Conservation (phyloP, 2,329 filamentous ascomycete species). For the Colletotrichum spinosum region DNA sequence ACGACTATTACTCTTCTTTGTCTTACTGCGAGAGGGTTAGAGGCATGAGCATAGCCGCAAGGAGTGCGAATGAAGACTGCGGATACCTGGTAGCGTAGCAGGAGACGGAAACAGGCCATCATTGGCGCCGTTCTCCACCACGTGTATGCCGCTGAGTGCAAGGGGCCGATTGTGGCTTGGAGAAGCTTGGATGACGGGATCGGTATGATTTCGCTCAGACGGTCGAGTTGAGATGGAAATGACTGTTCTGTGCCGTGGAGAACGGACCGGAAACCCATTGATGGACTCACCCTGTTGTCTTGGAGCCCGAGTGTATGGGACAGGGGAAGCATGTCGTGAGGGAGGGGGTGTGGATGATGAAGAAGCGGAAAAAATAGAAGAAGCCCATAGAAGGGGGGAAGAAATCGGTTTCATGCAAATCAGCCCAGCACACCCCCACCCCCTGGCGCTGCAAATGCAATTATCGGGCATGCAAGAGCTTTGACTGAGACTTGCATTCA, state of each 20-base stretch:
- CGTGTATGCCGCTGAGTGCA: conserved; percentile 26
- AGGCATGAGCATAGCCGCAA: neutral
- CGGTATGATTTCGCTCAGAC: conserved; percentile 4
- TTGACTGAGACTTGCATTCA: conserved; percentile 26
- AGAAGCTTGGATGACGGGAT: conserved; percentile 20
- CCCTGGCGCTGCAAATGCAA: conserved; percentile 20
- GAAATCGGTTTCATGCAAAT: conserved; percentile 24
- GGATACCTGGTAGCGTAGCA: neutral
- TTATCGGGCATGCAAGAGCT: neutral
- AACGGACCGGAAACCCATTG: conserved; percentile 32
- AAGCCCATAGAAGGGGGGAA: conserved; percentile 4
- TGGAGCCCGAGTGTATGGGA: neutral
- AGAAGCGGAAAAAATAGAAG: conserved; percentile 4
- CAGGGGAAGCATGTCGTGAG: conserved; percentile 7
- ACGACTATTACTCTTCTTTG: conserved; percentile 19
- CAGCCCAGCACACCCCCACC: neutral
- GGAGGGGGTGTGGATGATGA: neutral
- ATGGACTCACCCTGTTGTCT: neutral
- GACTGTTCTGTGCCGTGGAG: conserved; percentile 8
- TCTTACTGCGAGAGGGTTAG: conserved; percentile 14
- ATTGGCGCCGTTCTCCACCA: conserved; percentile 25
- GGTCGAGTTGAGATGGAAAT: neutral
- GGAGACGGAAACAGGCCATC: conserved; percentile 10
- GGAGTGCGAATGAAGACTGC: conserved; percentile 2
- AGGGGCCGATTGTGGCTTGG: conserved; percentile 21